A percentile compares a stretch with the other conserved stretches of the same genome.
Evolutionary conservation across 2,329 filamentous ascomycete genomes (phyloP).

Genomic region (Pyricularia pennisetigena): DNA sequence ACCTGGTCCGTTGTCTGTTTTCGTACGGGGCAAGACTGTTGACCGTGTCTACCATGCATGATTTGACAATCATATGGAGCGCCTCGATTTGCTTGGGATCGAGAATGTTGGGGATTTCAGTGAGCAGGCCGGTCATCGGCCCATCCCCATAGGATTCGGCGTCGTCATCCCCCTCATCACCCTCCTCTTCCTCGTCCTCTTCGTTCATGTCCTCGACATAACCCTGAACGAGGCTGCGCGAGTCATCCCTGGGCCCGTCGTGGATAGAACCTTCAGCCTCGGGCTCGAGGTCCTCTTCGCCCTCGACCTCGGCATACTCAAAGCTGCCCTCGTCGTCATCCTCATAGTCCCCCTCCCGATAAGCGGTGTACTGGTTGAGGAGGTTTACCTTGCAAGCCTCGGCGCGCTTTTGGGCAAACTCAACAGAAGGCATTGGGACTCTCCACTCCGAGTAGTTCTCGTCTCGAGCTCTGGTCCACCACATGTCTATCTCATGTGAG

Average conservation of each 20-base stretch:
- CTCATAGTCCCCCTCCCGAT: slow-evolving; percentile 29
- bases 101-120: slow-evolving; percentile 88
- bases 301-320: slow-evolving; percentile 32
- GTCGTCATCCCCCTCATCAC: slow-evolving; percentile 60
- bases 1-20: slow-evolving; percentile 83
- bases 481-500: slow-evolving; percentile 54
- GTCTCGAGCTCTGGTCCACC: slow-evolving; percentile 53
- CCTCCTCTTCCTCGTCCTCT: slow-evolving; percentile 40
- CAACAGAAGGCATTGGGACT: slow-evolving; percentile 48
- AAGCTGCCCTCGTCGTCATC: slow-evolving; percentile 39
- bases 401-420: slow-evolving; percentile 35
- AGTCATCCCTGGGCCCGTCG: slow-evolving; percentile 4
- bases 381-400: slow-evolving; percentile 4
- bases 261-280: slow-evolving; percentile 12
- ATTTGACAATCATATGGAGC: slow-evolving; percentile 94
- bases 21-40: slow-evolving; percentile 60
- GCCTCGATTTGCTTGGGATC: slow-evolving; percentile 94
- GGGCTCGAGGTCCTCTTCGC: slow-evolving; percentile 18
- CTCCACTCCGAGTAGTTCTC: slow-evolving; percentile 51
- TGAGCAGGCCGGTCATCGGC: slow-evolving; percentile 73
- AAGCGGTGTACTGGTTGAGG: slow-evolving; percentile 14
- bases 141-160: slow-evolving; percentile 74
- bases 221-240: slow-evolving; percentile 18
- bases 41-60: slow-evolving; percentile 77
- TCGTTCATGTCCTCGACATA: slow-evolving; percentile 35